These are phyloP conservation scores for Suillus clintonianus DNA, from an alignment of 768 basidiomycete genomes.

Conservation along the genomic window DNA sequence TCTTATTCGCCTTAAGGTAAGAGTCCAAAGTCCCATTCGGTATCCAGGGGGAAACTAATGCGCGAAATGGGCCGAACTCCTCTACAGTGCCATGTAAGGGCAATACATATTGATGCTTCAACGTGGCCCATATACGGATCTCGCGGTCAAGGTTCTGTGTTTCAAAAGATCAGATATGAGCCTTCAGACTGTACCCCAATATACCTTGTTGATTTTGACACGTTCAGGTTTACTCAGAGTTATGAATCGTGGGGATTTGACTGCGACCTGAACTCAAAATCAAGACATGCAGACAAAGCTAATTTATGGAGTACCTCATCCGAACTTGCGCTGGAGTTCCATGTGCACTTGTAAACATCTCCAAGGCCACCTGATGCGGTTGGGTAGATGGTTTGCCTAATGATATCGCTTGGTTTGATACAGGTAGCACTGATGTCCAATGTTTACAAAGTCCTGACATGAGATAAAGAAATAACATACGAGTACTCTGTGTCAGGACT, in stretches of 20 bases:
- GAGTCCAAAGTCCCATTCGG: conserved; percentile 41
- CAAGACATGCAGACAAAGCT: neutral
- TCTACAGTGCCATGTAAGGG: conserved; percentile 37
- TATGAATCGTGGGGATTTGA: conserved; percentile 5
- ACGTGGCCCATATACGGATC: conserved; percentile 38
- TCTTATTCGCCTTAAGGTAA: conserved; percentile 40
- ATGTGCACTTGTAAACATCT: conserved; percentile 41
- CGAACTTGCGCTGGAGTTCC: neutral
- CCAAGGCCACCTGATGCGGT: conserved; percentile 38
- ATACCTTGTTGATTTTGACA: neutral
- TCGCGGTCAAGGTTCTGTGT: conserved; percentile 33
- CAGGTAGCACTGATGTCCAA: neutral
- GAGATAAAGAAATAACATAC: neutral
- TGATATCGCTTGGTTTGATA: neutral
- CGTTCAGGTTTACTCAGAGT: neutral
- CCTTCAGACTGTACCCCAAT: neutral
- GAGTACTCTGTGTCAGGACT: neutral
- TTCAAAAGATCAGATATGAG: neutral
- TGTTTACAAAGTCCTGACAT: neutral
- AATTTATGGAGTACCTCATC: neutral
- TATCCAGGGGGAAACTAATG: conserved; percentile 47
- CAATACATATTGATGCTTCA: conserved; percentile 41
- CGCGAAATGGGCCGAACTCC: conserved; percentile 36
- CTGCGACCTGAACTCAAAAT: conserved; percentile 4
- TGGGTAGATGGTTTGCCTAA: neutral